Base-by-base conservation (phyloP, 768 basidiomycete species). In the Suillus clintonianus region DNA sequence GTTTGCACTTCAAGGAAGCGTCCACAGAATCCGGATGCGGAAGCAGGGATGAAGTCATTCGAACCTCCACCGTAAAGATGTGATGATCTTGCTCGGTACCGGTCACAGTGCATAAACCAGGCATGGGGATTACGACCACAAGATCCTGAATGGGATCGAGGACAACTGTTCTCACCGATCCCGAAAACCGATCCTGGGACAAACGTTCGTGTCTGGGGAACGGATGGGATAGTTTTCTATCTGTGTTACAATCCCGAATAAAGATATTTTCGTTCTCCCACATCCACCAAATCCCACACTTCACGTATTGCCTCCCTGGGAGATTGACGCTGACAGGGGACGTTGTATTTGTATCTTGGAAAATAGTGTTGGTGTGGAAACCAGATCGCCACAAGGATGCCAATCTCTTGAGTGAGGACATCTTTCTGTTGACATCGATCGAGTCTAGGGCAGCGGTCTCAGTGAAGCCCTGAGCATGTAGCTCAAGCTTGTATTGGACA, bases 231-330 rank as follows among this genome's bases (percentile, higher is more conserved):
- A 8, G 56, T 24, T 57, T 42, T 11, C 11, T 17, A 24, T 57
- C 19, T 39, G 55, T 27, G 55, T 57, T 57, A 17, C 24, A 57
- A 17, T 57, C 37, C 55, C 55, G 24, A 39, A 57, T 57, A 5
- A 39, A 57, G 24, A 57, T 0, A 30, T 41, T 57, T 10, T 19
- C 24, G 5, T 34, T n/a, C 6, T 19, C 41, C 24, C 56, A 57
- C 17, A 41, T 30, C 56, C 56, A 57, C 56, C 56, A 41, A 41
- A 57, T 57, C 24, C 56, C 39, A 27, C 24, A 57, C 17, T 57
- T 57, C 24, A 57, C 24, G 5, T 10, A 19, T 27, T 27, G 39
- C 13, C 27, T 11, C 5, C 11, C 30, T 53, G 30, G 5, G 5
- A 2, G 4, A 2, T 22, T 2, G 22, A 1, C 3, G 24, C 5